Percentiles rank a stretch among this genome's conserved stretches.
Conservation (phyloP, 1,284 basidiomycete species). For the Cryptococcus floricola region DNA sequence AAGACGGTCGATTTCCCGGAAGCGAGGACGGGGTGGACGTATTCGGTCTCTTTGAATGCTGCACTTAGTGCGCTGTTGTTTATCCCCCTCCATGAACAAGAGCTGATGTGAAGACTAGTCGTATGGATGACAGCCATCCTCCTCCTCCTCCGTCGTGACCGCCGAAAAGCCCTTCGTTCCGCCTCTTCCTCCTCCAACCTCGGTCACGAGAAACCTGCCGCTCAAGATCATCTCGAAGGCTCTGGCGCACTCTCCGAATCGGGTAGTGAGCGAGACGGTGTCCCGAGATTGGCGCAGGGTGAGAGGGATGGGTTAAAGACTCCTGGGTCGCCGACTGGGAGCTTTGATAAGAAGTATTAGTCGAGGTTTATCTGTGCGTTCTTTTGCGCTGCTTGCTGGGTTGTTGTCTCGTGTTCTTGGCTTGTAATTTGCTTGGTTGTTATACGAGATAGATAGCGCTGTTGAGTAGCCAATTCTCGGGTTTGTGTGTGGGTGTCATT, state of each 20-base stretch:
- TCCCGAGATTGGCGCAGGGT: too few relatives aligned
- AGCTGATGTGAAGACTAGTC: constrained; percentile 3
- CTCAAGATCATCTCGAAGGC: not conserved
- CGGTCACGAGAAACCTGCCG: too few relatives aligned
- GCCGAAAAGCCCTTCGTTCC: too few relatives aligned
- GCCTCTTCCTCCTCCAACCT: too few relatives aligned
- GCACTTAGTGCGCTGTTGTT: constrained; percentile 19
- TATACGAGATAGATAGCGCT: too few relatives aligned
- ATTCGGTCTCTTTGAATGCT: constrained; percentile 17
- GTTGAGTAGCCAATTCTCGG: too few relatives aligned
- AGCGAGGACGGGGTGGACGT: constrained; percentile 30
- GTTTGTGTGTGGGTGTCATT: too few relatives aligned
- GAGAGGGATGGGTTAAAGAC: not conserved
- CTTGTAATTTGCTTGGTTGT: too few relatives aligned
- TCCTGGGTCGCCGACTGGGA: not conserved
- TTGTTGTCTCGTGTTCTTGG: too few relatives aligned
- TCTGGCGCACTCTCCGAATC: not conserved
- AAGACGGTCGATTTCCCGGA: constrained; percentile 36
- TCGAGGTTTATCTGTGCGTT: not conserved
- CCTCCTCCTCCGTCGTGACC: constrained; percentile 17
- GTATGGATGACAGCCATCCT: constrained; percentile 21
- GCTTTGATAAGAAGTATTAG: not conserved
- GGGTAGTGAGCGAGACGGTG: too few relatives aligned
- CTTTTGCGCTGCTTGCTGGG: too few relatives aligned
- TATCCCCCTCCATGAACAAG: too few relatives aligned